phyloP scores from a whole-genome alignment of 1,284 basidiomycete species.

The Tylopilus sp. region DNA sequence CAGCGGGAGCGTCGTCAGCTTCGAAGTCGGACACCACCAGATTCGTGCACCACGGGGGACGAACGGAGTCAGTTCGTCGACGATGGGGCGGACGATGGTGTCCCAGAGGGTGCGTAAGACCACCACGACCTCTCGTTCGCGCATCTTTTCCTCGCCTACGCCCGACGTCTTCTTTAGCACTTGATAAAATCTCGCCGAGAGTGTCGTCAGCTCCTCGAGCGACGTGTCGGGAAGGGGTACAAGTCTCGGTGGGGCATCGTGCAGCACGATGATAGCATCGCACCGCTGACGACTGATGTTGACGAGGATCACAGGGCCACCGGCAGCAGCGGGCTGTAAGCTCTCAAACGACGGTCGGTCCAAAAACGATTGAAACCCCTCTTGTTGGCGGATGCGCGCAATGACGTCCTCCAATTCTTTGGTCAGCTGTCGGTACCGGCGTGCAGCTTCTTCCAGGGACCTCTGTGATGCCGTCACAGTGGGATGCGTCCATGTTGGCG shows the following conservation, averaged over 20 bases:
- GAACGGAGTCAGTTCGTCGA: conserved; percentile 23
- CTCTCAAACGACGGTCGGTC: conserved; percentile 21
- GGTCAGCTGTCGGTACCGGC: conserved; percentile 18
- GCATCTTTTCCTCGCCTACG: conserved; percentile 25
- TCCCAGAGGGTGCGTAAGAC: conserved; percentile 36
- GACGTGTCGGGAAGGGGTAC: conserved; percentile 23
- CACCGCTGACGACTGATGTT: conserved; percentile 31
- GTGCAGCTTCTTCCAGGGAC: conserved; percentile 15
- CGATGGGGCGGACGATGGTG: conserved; percentile 31
- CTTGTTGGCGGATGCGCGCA: conserved; percentile 22
- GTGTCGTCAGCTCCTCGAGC: conserved; percentile 9
- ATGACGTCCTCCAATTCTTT: conserved; percentile 23
- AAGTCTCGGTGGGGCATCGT: conserved; percentile 19
- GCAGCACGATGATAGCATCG: conserved; percentile 32
- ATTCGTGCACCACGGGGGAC: conserved; percentile 35
- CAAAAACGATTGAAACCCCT: conserved; percentile 32
- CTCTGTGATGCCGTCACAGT: neutral
- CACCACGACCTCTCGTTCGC: conserved; percentile 16
- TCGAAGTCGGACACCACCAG: conserved; percentile 47
- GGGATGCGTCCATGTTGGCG: neutral
- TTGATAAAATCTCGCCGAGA: conserved; percentile 15
- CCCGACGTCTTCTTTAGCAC: conserved; percentile 13
- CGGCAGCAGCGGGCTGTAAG: conserved; percentile 29
- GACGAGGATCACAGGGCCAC: conserved; percentile 41
- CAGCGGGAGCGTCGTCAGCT: conserved; percentile 38